Percentiles rank a stretch among this genome's conserved stretches.
Conservation (phyloP, 2,329 filamentous ascomycete species). For the Diaporthe batatas region DNA sequence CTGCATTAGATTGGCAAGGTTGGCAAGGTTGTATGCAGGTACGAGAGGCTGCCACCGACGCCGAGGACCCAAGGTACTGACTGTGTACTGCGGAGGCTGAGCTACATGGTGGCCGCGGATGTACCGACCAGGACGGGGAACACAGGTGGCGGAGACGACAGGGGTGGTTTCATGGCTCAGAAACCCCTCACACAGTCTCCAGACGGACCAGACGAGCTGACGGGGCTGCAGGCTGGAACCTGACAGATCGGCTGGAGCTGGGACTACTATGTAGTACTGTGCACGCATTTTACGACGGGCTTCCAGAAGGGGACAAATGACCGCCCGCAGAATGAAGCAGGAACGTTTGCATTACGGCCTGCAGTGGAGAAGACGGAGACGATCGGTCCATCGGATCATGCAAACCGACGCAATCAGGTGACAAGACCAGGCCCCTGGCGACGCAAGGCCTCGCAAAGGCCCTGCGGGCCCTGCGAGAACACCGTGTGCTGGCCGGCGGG, state of each 20-base stretch:
- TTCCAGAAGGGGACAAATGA: slow-evolving; percentile 42
- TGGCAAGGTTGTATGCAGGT: slow-evolving; percentile 39
- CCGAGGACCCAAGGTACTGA: slow-evolving; percentile 27
- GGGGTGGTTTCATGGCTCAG: slow-evolving; percentile 34
- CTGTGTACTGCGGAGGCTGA: slow-evolving; percentile 23
- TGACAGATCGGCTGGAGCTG: slow-evolving; percentile 38
- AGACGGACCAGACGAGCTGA: slow-evolving; percentile 12
- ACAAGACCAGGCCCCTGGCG: neutral
- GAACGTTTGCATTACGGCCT: slow-evolving; percentile 30
- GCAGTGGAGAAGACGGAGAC: slow-evolving; percentile 34
- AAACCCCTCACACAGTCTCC: slow-evolving; percentile 39
- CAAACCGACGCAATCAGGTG: slow-evolving; percentile 40
- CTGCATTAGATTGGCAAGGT: slow-evolving; percentile 39
- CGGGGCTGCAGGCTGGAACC: slow-evolving; percentile 34
- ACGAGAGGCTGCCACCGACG: slow-evolving; percentile 33
- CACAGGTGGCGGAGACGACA: slow-evolving; percentile 25
- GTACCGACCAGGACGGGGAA: slow-evolving; percentile 41
- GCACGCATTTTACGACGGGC: slow-evolving; percentile 30
- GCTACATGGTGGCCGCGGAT: slow-evolving; percentile 28
- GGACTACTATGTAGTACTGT: slow-evolving; percentile 13
- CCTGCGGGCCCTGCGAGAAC: slow-evolving; percentile 13
- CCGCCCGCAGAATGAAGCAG: slow-evolving; percentile 39
- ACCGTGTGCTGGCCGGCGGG: slow-evolving; percentile 27
- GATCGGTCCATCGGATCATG: slow-evolving; percentile 32
- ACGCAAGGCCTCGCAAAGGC: neutral